A percentile compares a stretch with the other conserved stretches of the same genome.
phyloP scores from a whole-genome alignment of 148 eudicot species.

The Vaccinium vitisidaea region DNA sequence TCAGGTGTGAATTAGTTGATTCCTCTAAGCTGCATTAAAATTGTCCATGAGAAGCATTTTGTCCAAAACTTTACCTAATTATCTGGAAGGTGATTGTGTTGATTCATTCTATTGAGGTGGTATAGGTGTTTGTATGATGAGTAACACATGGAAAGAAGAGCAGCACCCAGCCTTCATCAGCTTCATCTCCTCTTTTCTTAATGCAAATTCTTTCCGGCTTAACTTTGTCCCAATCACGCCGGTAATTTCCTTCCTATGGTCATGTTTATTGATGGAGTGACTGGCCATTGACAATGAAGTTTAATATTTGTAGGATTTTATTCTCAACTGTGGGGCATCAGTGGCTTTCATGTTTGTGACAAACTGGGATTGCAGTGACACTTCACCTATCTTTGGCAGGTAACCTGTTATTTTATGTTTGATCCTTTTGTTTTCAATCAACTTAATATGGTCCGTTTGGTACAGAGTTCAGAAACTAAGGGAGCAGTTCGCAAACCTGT shows the following conservation, averaged over 20 bases:
- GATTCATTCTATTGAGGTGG: slow-evolving; percentile 36
- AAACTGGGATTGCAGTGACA: slow-evolving; percentile 49
- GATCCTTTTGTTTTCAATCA: slow-evolving; percentile 2
- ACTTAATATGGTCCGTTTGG: slow-evolving; percentile 22
- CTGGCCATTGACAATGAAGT: slow-evolving; percentile 1
- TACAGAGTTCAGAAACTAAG: slow-evolving; percentile 73
- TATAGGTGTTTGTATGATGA: slow-evolving; percentile 90
- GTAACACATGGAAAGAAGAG: slow-evolving; percentile 73
- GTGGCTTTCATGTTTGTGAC: slow-evolving; percentile 88
- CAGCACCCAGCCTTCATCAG: slow-evolving; percentile 82
- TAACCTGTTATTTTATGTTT: slow-evolving; percentile 17
- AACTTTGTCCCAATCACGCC: slow-evolving; percentile 78
- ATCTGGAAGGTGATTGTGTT: background rate
- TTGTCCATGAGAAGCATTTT: background rate
- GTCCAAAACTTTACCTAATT: background rate
- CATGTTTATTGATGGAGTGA: background rate
- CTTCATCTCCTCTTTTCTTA: slow-evolving; percentile 68
- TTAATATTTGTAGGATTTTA: slow-evolving; percentile 66
- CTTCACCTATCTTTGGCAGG: slow-evolving; percentile 58
- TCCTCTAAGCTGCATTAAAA: background rate
- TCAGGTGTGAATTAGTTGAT: background rate
- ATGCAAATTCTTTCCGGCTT: slow-evolving; percentile 70
- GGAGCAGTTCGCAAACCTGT: slow-evolving; percentile 51
- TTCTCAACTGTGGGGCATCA: slow-evolving; percentile 91
- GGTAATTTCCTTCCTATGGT: slow-evolving; percentile 34